These are phyloP conservation scores for Fraxinus ornus DNA, from an alignment of 305 asterid species.

Conservation along the genomic window DNA sequence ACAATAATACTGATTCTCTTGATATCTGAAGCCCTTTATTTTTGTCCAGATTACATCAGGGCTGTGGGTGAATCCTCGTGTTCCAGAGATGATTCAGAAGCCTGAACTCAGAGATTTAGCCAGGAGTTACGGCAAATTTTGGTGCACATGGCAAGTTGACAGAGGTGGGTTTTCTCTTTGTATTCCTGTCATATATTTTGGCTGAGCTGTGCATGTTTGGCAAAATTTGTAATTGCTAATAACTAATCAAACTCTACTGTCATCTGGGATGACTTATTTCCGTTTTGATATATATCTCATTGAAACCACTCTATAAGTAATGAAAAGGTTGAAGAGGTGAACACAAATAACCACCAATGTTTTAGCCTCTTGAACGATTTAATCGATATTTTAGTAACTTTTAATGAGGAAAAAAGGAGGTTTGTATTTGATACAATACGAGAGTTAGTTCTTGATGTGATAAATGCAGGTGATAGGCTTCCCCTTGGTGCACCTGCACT, in stretches of 20 bases:
- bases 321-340: too few relatives aligned
- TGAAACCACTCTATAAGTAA: too few relatives aligned
- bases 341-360: too few relatives aligned
- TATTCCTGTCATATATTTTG: background rate
- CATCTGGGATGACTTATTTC: background rate
- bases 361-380: background rate
- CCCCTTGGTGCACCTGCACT: slow-evolving; percentile 74
- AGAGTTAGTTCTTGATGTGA: background rate
- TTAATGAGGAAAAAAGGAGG: background rate
- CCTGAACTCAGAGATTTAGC: slow-evolving; percentile 53
- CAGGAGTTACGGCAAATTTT: slow-evolving; percentile 64
- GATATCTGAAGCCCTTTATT: background rate
- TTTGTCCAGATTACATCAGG: slow-evolving; percentile 58
- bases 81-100: slow-evolving; percentile 63
- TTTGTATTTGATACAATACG: background rate
- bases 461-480: slow-evolving; percentile 44
- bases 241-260: background rate
- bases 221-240: background rate
- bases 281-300: too few relatives aligned
- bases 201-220: background rate
- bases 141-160: slow-evolving; percentile 94
- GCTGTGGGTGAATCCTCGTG: slow-evolving; percentile 63
- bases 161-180: slow-evolving; percentile 40
- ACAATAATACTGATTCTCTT: background rate
- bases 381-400: background rate